Evolutionary conservation across 345 rosid species (phyloP).

Genomic region (Eucalyptus globulus): DNA sequence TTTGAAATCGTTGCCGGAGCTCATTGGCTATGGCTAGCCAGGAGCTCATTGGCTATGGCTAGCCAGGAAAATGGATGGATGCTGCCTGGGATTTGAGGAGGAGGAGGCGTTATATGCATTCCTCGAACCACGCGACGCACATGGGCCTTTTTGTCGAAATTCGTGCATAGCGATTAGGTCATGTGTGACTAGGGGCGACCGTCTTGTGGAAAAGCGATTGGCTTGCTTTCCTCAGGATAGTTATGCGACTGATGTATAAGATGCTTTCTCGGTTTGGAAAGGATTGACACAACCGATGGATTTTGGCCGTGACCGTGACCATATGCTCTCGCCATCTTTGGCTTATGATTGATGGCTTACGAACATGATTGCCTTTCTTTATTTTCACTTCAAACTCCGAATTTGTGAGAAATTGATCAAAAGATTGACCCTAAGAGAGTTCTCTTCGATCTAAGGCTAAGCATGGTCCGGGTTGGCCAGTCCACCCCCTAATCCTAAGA

Average conservation of each 20-base stretch:
- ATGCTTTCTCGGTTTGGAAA: not conserved
- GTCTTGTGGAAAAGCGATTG: not conserved
- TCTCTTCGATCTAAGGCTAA: not conserved
- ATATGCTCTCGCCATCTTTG: not conserved
- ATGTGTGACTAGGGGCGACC: not conserved
- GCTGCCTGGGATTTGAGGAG: not conserved
- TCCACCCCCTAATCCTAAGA: too few relatives aligned
- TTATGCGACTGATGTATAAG: not conserved
- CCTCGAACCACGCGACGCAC: not conserved
- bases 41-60: not conserved
- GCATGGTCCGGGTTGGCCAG: too few relatives aligned
- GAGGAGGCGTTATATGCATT: not conserved
- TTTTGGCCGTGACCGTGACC: not conserved
- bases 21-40: not conserved
- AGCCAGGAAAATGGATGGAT: not conserved
- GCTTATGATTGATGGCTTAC: not conserved
- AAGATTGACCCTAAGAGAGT: not conserved
- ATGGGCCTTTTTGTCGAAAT: not conserved
- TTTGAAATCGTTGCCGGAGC: not conserved
- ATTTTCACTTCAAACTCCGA: not conserved
- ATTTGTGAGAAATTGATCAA: accelerated
- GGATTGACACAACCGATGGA: not conserved
- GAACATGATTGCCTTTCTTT: not conserved
- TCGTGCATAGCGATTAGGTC: not conserved
- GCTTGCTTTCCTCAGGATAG: not conserved